Base-by-base conservation (phyloP, 352 stramenopile species). In the Globisporangium sylvaticum region DNA sequence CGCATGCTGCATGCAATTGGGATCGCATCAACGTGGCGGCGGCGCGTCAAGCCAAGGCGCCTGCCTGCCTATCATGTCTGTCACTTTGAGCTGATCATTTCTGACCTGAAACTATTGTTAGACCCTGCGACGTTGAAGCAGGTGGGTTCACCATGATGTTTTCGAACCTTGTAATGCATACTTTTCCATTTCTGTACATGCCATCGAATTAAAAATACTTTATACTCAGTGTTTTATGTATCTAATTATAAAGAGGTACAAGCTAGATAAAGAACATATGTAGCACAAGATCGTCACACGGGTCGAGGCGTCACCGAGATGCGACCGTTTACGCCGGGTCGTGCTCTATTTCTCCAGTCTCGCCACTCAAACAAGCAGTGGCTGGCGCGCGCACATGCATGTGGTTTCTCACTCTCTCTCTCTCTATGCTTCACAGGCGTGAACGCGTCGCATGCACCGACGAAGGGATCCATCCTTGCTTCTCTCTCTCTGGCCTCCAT, bases 21-120 rank as follows among this genome's bases (percentile, higher is more conserved):
- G 15, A n/a, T n/a, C 18, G 20, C 20, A 12, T 12, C 15, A 53
- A 14, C n/a, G 44, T 53, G 44, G 44, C 20, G 52, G 44, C 25
- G 44, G 44, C 20, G 52, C 9, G 15, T 32, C 29, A 32, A 32
- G 29, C 7, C 29, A 2, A 18, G 15, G 3, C 15, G 4, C 15
- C 10, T 46, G 39, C 39, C 39, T 46, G 39, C 14, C 39, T n/a
- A n/a, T 46, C 15, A 46, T 3, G 42, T 22, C 15, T 22, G 18
- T 46, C 54, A n/a, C 27, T n/a, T 3, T 18, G 20, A 12, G 29
- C 54, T 60, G 29, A 60, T 34, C 54, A 46, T 60, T 29, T 60
- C 54, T 60, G 29, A 34, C 31, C 54, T 20, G 54, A 46, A 60
- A 60, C 31, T 46, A 46, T 60, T 27, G 22, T 50, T 22, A 22